Conservation (phyloP, 192 early-diverging fungal species). For the Piromyces finnis region DNA sequence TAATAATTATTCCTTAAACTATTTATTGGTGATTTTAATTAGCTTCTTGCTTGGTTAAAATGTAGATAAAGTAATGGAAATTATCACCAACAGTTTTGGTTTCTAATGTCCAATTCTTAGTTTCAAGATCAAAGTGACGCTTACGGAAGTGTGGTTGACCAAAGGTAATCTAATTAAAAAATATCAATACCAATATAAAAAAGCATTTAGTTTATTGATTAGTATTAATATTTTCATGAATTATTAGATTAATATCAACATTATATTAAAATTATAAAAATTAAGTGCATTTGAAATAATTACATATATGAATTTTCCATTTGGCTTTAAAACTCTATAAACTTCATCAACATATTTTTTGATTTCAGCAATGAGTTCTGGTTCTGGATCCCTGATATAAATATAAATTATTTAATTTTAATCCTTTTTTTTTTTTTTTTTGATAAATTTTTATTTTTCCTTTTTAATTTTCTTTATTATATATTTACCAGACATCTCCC, state of each 20-base stretch:
- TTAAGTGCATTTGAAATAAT: neutral
- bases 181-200: too few species aligned
- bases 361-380: conserved; percentile 45
- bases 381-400: conserved; percentile 50
- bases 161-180: conserved; percentile 44
- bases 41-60: conserved; percentile 24
- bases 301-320: conserved; percentile 58
- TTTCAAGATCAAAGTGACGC: conserved; percentile 36
- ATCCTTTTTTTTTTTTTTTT: too few species aligned
- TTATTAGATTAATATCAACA: too few species aligned
- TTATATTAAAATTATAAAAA: neutral
- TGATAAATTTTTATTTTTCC: too few species aligned
- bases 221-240: too few species aligned
- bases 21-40: too few species aligned
- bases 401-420: neutral
- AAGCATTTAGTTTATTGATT: too few species aligned
- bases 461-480: too few species aligned
- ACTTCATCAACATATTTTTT: conserved; percentile 59
- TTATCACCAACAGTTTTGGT: conserved; percentile 51
- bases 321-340: conserved; percentile 47
- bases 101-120: conserved; percentile 34
- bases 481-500: conserved; percentile 36
- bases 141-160: conserved; percentile 79
- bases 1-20: too few species aligned
- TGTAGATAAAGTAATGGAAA: conserved; percentile 65